These are phyloP conservation scores for Dillenia turbinata DNA, from an alignment of 164 flowering plant genomes.

Conservation along the genomic window DNA sequence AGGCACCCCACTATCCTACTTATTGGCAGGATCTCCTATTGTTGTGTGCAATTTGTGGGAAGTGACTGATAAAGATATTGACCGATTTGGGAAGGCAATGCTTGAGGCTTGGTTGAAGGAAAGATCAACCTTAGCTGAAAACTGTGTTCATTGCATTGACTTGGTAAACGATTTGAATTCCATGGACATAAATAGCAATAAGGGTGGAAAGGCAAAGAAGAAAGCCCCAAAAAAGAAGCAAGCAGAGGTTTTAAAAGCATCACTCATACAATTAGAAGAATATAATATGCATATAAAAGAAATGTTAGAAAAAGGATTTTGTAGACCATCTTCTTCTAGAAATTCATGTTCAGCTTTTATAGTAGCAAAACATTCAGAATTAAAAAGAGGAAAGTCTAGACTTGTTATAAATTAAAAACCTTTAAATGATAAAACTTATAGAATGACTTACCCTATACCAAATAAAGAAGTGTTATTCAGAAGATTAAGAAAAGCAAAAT, in stretches of 20 bases:
- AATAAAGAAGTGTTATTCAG: too few species aligned
- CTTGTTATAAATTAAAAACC: too few species aligned
- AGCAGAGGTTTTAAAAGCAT: conserved; percentile 19
- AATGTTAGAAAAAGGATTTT: too few species aligned
- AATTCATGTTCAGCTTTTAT: too few species aligned
- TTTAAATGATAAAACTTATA: too few species aligned
- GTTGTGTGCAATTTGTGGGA: conserved; percentile 92
- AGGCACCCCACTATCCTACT: conserved; percentile 69
- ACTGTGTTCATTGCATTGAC: conserved; percentile 24
- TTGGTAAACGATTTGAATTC: conserved; percentile 37
- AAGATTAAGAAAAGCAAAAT: too few species aligned
- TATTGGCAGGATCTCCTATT: conserved; percentile 87
- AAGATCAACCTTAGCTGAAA: conserved; percentile 28
- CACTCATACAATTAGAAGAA: too few species aligned
- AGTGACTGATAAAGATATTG: conserved; percentile 94
- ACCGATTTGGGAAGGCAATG: conserved; percentile 76
- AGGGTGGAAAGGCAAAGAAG: conserved; percentile 28
- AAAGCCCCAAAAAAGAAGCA: conserved; percentile 25
- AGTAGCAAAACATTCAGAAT: too few species aligned
- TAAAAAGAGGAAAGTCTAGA: too few species aligned
- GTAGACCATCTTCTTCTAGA: too few species aligned
- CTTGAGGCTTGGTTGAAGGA: conserved; percentile 74
- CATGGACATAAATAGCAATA: conserved; percentile 24
- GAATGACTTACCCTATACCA: too few species aligned
- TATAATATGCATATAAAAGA: too few species aligned